Conservation (phyloP, 108 stramenopile genomes). For the Pseudonitzschia multistriata region DNA sequence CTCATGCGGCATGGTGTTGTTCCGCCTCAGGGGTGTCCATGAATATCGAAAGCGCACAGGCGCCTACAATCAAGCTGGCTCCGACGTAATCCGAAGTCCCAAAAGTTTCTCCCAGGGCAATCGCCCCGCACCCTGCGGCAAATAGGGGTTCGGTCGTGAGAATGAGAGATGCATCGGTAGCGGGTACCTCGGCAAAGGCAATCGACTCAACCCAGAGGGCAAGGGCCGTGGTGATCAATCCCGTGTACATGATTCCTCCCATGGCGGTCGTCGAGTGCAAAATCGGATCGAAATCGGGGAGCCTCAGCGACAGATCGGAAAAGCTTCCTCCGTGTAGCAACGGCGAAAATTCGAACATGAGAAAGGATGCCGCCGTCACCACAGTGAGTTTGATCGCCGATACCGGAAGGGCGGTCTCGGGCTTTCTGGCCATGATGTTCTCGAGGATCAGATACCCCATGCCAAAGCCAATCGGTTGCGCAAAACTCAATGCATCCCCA, state of each 20-base stretch:
- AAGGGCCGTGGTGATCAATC: constrained; percentile 64
- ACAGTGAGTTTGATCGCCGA: constrained; percentile 58
- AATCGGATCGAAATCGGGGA: constrained; percentile 63
- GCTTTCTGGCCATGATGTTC: constrained; percentile 58
- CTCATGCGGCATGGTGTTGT: too few species aligned
- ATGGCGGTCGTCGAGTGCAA: constrained; percentile 51
- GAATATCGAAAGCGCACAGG: constrained; percentile 54
- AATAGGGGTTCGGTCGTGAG: constrained; percentile 74
- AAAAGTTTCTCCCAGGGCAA: constrained; percentile 69
- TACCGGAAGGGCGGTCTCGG: constrained; percentile 61
- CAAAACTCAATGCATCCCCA: constrained; percentile 63
- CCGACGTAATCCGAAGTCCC: constrained; percentile 62
- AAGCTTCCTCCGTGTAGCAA: constrained; percentile 26
- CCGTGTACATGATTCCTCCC: constrained; percentile 63
- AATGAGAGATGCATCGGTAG: constrained; percentile 72
- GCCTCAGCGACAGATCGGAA: constrained; percentile 20
- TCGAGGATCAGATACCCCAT: constrained; percentile 71
- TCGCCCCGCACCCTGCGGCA: constrained; percentile 56
- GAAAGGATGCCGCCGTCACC: constrained; percentile 46
- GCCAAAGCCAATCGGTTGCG: constrained; percentile 79
- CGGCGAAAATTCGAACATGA: constrained; percentile 51
- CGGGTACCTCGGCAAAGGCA: constrained; percentile 66
- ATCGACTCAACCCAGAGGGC: constrained; percentile 70
- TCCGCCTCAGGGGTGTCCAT: constrained; percentile 30
- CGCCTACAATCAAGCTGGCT: constrained; percentile 62